Conservation (phyloP, 2,329 filamentous ascomycete genomes). For the Fusarium dlaminii region DNA sequence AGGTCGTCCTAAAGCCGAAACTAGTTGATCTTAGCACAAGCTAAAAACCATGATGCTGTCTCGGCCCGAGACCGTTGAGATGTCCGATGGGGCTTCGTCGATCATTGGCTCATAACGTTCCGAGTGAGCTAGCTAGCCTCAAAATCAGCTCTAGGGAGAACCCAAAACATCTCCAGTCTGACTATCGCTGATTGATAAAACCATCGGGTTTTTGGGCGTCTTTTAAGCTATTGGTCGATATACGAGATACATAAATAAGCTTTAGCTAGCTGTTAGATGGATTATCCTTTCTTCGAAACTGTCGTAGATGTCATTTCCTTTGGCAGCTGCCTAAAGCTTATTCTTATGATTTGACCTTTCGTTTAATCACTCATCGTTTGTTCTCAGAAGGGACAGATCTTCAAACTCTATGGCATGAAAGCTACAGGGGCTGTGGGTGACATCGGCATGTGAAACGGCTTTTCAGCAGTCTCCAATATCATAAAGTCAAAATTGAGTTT, state of each 20-base stretch:
- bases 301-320: not conserved
- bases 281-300: rapidly evolving
- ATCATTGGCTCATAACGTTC: not conserved
- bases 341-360: rapidly evolving
- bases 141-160: not conserved
- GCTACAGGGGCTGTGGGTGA: too few species aligned
- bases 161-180: not conserved
- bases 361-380: rapidly evolving
- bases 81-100: not conserved
- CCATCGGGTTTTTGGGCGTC: not conserved
- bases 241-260: not conserved
- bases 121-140: not conserved
- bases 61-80: not conserved
- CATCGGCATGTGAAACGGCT: not conserved
- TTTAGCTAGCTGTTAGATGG: not conserved
- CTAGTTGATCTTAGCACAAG: not conserved
- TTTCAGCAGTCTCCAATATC: not conserved
- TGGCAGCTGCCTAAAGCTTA: not conserved
- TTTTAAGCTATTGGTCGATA: rapidly evolving
- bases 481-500: not conserved
- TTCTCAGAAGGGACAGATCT: not conserved
- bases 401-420: not conserved
- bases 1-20: not conserved
- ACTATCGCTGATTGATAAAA: not conserved
- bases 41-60: rapidly evolving